Percentiles rank a stretch among this genome's conserved stretches.
Evolutionary conservation across 176 grass and related monocot genomes (phyloP).

Genomic region (Rhynchospora pubera): DNA sequence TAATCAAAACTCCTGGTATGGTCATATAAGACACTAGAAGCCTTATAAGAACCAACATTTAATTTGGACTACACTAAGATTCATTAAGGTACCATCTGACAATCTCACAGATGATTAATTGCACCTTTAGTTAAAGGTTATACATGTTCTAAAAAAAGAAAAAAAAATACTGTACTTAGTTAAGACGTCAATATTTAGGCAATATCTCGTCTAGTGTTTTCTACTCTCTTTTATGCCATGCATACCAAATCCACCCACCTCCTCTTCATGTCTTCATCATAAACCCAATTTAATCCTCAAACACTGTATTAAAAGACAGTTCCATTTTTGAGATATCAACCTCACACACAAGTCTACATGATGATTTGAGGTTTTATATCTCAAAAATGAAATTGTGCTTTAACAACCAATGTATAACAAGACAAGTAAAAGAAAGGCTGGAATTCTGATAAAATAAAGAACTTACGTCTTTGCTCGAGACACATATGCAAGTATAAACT

Average conservation of each 20-base stretch:
- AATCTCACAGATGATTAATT: not conserved
- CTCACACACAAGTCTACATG: not conserved
- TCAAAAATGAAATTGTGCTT: not conserved
- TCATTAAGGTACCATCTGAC: too few relatives aligned
- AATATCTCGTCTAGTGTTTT: not conserved
- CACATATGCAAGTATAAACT: constrained; percentile 85
- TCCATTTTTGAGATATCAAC: too few relatives aligned
- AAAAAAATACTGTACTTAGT: not conserved
- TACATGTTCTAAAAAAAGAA: not conserved
- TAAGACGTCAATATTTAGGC: not conserved
- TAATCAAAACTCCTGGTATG: not conserved
- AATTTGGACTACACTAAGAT: not conserved
- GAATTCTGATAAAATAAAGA: constrained; percentile 20
- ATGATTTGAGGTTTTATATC: not conserved
- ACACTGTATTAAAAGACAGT: too few relatives aligned
- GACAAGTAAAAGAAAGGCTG: not conserved
- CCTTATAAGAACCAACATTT: not conserved
- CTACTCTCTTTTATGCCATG: not conserved
- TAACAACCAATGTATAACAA: not conserved
- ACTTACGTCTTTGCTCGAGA: constrained; percentile 89
- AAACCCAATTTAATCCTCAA: not conserved
- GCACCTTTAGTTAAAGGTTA: not conserved
- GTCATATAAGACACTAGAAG: not conserved
- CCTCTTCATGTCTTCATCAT: not conserved
- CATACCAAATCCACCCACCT: not conserved